Conservation (phyloP, 2,329 filamentous ascomycete genomes). For the Chalaropsis ovoidea region DNA sequence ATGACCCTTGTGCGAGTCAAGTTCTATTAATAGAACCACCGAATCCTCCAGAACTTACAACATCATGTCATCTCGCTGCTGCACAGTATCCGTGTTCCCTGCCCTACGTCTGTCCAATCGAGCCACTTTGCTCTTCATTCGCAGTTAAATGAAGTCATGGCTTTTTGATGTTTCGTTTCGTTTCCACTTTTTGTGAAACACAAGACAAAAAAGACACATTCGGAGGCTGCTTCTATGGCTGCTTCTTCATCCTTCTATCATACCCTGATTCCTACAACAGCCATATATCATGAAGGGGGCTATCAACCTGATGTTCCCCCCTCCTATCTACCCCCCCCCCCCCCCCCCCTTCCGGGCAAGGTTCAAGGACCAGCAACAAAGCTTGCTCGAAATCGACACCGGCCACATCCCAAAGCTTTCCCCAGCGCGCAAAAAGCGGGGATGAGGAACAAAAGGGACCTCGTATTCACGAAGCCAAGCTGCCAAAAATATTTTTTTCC, state of each 20-base stretch:
- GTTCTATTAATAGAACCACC: neutral
- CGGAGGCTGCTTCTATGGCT: too few species aligned
- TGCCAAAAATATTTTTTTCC: slow-evolving; percentile 17
- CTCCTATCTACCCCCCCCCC: neutral
- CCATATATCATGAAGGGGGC: too few species aligned
- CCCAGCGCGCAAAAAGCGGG: neutral
- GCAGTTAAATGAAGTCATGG: neutral
- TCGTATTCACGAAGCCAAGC: slow-evolving; percentile 10
- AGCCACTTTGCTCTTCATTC: neutral
- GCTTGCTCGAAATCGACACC: neutral
- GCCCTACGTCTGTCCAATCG: neutral
- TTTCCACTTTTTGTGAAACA: slow-evolving; percentile 1
- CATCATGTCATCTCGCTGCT: slow-evolving; percentile 4
- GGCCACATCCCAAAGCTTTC: neutral
- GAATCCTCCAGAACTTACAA: neutral
- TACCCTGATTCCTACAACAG: neutral
- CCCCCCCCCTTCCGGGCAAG: neutral
- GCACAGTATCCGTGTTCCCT: neutral
- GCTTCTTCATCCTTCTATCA: neutral
- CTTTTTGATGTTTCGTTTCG: slow-evolving; percentile 1
- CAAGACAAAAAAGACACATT: neutral
- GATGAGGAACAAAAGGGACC: neutral
- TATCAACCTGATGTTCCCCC: too few species aligned
- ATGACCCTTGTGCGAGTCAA: neutral
- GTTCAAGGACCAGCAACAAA: neutral